Percentiles rank a stretch among this genome's conserved stretches.
phyloP scores from a whole-genome alignment of 805 yeast species.

The Schizosaccharomyces octosporus region DNA sequence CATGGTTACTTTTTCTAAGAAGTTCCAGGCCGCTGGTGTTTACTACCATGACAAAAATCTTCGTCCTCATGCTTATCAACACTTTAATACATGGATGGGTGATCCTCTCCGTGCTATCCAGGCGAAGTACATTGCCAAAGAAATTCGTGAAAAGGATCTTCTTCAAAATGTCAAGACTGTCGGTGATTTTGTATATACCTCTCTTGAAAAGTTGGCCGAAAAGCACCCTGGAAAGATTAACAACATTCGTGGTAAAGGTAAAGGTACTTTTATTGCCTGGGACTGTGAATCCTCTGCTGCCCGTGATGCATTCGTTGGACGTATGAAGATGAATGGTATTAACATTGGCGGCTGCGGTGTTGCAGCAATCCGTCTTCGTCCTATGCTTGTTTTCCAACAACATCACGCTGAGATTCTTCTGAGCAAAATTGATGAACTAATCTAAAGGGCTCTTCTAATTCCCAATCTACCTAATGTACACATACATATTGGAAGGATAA shows the following conservation, averaged over 20 bases:
- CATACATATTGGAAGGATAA: not conserved
- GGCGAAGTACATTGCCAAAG: slow-evolving; percentile 48
- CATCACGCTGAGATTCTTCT: slow-evolving; percentile 1
- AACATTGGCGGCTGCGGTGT: slow-evolving; percentile 72
- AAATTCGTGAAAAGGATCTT: slow-evolving; percentile 36
- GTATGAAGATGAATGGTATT: slow-evolving; percentile 39
- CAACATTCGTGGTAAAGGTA: slow-evolving; percentile 47
- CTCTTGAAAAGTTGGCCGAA: slow-evolving; percentile 26
- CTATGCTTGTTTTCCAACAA: slow-evolving; percentile 1
- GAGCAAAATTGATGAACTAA: not conserved
- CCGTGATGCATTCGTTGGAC: slow-evolving; percentile 37
- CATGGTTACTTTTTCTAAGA: slow-evolving; percentile 66
- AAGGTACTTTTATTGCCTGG: slow-evolving; percentile 71
- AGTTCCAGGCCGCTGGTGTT: slow-evolving; percentile 76
- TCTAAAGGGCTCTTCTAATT: not conserved
- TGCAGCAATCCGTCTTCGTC: slow-evolving; percentile 1
- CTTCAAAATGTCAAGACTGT: slow-evolving; percentile 30
- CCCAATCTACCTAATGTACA: not conserved
- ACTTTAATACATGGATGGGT: slow-evolving; percentile 87
- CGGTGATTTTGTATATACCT: slow-evolving; percentile 39
- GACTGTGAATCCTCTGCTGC: slow-evolving; percentile 28
- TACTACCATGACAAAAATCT: slow-evolving; percentile 52
- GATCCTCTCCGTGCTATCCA: slow-evolving; percentile 62
- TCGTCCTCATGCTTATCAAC: slow-evolving; percentile 66
- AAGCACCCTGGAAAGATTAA: slow-evolving; percentile 27